Conservation (phyloP, 2,329 filamentous ascomycete species). For the Lasiodiplodia gonubiensis region DNA sequence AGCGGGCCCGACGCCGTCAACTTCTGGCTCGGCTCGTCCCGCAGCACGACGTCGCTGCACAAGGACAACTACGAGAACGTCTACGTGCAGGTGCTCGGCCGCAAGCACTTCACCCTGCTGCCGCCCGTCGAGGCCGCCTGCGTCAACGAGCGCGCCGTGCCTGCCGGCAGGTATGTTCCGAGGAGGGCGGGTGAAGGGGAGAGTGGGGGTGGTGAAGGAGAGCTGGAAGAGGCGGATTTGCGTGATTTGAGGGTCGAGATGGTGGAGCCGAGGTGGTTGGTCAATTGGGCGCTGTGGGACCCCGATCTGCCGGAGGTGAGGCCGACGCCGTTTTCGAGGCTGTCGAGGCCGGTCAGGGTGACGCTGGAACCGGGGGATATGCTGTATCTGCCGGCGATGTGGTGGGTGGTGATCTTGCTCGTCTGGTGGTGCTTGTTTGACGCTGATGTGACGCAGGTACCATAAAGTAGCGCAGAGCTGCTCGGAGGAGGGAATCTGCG, state of each 20-base stretch:
- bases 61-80: constrained; percentile 87
- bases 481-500: constrained; percentile 71
- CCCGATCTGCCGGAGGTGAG: constrained; percentile 63
- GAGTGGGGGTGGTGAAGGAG: not conserved
- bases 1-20: constrained; percentile 74
- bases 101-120: constrained; percentile 76
- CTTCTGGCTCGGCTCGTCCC: constrained; percentile 77
- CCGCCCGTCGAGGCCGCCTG: constrained; percentile 73
- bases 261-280: constrained; percentile 48
- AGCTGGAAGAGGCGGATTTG: constrained; percentile 10
- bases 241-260: constrained; percentile 40
- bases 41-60: constrained; percentile 73
- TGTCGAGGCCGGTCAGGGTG: constrained; percentile 68
- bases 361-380: constrained; percentile 76
- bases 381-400: constrained; percentile 81
- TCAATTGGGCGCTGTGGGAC: constrained; percentile 78
- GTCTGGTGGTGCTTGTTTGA: not conserved
- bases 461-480: constrained; percentile 80
- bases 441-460: constrained; percentile 56
- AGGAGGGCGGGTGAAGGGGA: not conserved
- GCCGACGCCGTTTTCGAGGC: constrained; percentile 63
- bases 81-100: constrained; percentile 75
- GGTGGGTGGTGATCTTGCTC: constrained; percentile 57
- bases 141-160: constrained; percentile 67
- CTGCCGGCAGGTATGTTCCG: constrained; percentile 63